These are phyloP conservation scores for Aspergillus carbonarius DNA, from an alignment of 2,329 filamentous ascomycete genomes.

Conservation along the genomic window DNA sequence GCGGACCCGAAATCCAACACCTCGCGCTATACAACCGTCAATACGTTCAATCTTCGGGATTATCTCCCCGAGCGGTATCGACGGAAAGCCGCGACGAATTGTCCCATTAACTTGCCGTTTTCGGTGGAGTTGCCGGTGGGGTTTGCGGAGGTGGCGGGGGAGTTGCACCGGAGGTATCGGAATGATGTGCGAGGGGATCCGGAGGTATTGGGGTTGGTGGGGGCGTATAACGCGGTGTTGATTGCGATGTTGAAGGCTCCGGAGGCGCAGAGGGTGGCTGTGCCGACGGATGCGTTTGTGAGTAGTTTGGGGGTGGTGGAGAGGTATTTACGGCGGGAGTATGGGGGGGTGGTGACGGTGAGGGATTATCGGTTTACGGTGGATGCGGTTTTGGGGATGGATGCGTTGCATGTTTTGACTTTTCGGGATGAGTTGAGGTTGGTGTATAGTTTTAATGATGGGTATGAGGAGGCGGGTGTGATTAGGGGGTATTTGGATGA, in stretches of 20 bases:
- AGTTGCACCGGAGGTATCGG: background rate
- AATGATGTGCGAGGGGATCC: background rate
- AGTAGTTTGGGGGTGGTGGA: slow-evolving; percentile 6
- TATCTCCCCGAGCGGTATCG: background rate
- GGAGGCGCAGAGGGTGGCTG: background rate
- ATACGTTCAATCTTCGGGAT: background rate
- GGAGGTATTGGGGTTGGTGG: background rate
- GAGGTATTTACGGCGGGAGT: background rate
- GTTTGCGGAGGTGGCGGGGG: background rate
- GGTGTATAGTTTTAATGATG: background rate
- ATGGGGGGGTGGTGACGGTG: background rate
- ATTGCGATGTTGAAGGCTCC: background rate
- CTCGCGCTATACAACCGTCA: background rate
- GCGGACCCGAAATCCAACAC: background rate
- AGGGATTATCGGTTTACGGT: background rate
- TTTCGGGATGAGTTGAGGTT: background rate
- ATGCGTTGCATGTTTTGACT: background rate
- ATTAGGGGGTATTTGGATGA: too few species aligned
- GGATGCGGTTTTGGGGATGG: background rate
- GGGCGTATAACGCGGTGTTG: background rate
- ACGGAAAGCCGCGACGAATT: background rate
- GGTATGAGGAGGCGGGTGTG: background rate
- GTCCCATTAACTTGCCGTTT: background rate
- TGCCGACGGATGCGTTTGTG: background rate
- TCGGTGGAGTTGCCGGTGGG: background rate